A percentile compares a stretch with the other conserved stretches of the same genome.
These are phyloP conservation scores for Amylostereum areolatum DNA, from an alignment of 1,284 basidiomycete genomes.

Conservation along the genomic window DNA sequence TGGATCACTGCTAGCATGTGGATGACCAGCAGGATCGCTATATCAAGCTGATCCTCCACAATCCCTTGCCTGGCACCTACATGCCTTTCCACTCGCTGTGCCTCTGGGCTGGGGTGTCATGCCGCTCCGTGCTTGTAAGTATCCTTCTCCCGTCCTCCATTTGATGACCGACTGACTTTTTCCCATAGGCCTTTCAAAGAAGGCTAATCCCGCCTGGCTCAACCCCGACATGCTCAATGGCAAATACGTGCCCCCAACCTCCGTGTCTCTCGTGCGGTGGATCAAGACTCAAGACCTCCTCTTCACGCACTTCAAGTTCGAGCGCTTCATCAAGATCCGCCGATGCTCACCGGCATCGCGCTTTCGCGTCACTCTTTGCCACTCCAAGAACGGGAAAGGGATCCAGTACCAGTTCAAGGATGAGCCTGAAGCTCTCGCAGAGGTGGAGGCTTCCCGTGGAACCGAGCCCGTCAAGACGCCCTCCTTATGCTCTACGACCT, in stretches of 20 bases:
- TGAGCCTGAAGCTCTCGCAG: conserved; percentile 50
- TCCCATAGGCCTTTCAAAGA: conserved; percentile 86
- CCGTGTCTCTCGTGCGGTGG: conserved; percentile 92
- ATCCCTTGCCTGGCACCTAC: conserved; percentile 96
- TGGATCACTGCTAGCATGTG: conserved; percentile 75
- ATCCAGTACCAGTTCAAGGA: conserved; percentile 99
- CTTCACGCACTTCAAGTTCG: conserved; percentile 86
- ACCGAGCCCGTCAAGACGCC: conserved; percentile 97
- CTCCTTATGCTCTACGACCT: conserved; percentile 97
- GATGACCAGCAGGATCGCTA: conserved; percentile 84
- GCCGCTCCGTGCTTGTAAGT: conserved; percentile 89
- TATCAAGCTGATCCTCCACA: too few species aligned
- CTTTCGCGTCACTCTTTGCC: conserved; percentile 84
- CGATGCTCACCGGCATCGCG: conserved; percentile 96
- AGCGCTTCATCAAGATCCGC: conserved; percentile 92
- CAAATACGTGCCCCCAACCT: conserved; percentile 97
- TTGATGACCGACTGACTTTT: conserved; percentile 13
- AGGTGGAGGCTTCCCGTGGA: conserved; percentile 65
- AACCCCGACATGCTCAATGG: conserved; percentile 90
- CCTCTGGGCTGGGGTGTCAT: conserved; percentile 98
- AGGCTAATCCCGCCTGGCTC: conserved; percentile 87
- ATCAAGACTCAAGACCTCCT: conserved; percentile 97
- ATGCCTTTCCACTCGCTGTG: conserved; percentile 99
- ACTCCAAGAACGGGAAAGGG: conserved; percentile 93
- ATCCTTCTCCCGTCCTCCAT: conserved; percentile 6